Base-by-base conservation (phyloP, 2,329 filamentous ascomycete species). In the Penicillium sp. region DNA sequence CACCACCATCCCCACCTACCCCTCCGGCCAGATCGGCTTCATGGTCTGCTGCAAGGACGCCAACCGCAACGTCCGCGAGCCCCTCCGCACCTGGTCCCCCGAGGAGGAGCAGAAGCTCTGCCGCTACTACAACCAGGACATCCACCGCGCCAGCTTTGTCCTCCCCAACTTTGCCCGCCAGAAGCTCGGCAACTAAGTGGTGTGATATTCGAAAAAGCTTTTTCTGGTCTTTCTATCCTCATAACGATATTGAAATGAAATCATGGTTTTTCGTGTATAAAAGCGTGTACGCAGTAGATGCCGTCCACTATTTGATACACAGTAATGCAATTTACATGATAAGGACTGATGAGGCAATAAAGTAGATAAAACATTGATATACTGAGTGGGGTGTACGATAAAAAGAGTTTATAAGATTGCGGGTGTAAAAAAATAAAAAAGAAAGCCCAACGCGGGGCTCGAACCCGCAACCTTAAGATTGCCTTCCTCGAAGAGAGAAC, bases 11-110 rank as follows among this genome's bases (percentile, higher is more conserved):
- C 93, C 93, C 52, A 99, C 93, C 70, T 99, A 99, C 80, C 93
- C 93, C 60, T 95, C 89, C 49, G 93, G 93, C 71, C 93, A 99
- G 80, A 99, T 99, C 68, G 93, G 93, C 71, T 99, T 99, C 86
- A 96, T 99, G 91, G 89, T 99, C 70, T 97, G 93, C 85, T 88
- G 81, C 86, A 97, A 99, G 84, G 92, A 97, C 71, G 78, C 84
- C 71, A 83, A 75, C 69, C 83, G 85, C 72, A 82, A 99, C 75
- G 81, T 97, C 70, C 89, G 82, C 73, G 88, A 85, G 75, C 93
- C 93, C 46, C 69, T 96, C 55, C 87, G 93, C 68, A 79, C 75
- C 64, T 95, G 90, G 86, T 79, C 83, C 57, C 70, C 80, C 58
- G 91, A 95, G 75, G 90, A 97, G 76, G 93, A 99, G 82, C 85